Base-by-base conservation (phyloP, 2,329 filamentous ascomycete genomes). In the Escovopsis sp. region DNA sequence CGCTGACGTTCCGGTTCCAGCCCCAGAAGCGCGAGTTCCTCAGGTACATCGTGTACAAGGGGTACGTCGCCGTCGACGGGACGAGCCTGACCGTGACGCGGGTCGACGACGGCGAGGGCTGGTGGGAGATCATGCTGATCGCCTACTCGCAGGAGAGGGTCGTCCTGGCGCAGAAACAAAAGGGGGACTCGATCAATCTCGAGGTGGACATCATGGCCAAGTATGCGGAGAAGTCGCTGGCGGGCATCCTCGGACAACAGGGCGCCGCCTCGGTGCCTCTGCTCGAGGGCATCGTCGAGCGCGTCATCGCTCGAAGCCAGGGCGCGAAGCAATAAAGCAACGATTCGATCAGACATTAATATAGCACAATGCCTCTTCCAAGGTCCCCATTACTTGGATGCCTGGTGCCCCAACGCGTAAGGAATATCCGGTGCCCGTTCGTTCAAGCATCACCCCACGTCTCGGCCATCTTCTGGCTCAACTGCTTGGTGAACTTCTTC, bases 101-200 rank as follows among this genome's bases (percentile, higher is more conserved):
- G 51, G 89, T 96, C 28, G 67, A 89, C 54, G 89, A 95, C 60
- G 72, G 58, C 4, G 74, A 77, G 50, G 80, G 82, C 36, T 93
- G 86, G 60, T 95, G 81, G 75, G 91, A 96, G 72, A 82, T 98
- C 40, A 98, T 98, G 91, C 70, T 98, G 47, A 95, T 98, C 60
- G 76, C 84, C 8, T 98, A 98, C 63, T 95, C 91, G 10, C 91
- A 96, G 67, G 85, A 89, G 63, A 84, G 84, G 61, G 80, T 98
- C 12, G 82, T 94, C 12, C 78, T 86, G 48, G 85, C 84, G 3
- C 69, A 67, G 41, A 95, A 95, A 73, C 69, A 74, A 62, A 65
- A 73, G 28, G 87, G 88, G 3, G 85, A 94, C 6, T 74, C 79
- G 40, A 85, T 94, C 47, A 95, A 95, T 56, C 75, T 95, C 33